A percentile compares a stretch with the other conserved stretches of the same genome.
phyloP scores from a whole-genome alignment of 225 moss, liverwort and hornwort genomes.

The Physcomitrellopsis africana region DNA sequence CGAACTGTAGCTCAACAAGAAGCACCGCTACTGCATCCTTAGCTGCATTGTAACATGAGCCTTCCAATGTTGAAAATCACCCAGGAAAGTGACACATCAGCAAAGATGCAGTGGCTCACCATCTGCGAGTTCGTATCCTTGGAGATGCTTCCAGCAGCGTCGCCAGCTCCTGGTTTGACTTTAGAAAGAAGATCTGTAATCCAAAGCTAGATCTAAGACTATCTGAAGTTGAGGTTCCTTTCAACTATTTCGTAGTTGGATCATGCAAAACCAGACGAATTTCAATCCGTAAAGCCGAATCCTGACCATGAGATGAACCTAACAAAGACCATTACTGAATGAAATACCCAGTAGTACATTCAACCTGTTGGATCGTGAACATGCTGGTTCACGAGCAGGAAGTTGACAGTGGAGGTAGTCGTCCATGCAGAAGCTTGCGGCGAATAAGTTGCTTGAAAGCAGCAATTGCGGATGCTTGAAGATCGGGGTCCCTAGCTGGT shows the following conservation, averaged over 20 bases:
- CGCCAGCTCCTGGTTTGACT: conserved; percentile 6
- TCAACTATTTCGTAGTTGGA: conserved; percentile 20
- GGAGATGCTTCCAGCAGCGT: not conserved
- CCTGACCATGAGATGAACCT: not conserved
- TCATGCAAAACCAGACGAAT: not conserved
- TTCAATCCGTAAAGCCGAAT: conserved; percentile 8
- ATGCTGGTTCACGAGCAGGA: conserved; percentile 30
- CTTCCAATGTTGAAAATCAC: conserved; percentile 13
- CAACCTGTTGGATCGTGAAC: not conserved
- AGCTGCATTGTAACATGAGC: conserved; percentile 20
- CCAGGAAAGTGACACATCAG: conserved; percentile 20
- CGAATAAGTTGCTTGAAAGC: conserved; percentile 88
- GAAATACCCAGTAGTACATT: conserved; percentile 1
- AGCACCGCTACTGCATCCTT: not conserved
- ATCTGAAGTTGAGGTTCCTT: conserved; percentile 3
- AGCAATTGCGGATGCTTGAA: conserved; percentile 75
- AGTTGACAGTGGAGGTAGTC: conserved; percentile 58
- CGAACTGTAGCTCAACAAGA: not conserved
- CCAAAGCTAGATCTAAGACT: not conserved
- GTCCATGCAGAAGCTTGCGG: conserved; percentile 82
- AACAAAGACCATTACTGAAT: conserved; percentile 10
- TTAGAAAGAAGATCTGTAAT: not conserved
- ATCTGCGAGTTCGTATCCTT: conserved; percentile 16
- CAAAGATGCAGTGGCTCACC: conserved; percentile 16
- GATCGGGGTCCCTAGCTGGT: conserved; percentile 79